Percentiles rank a stretch among this genome's conserved stretches.
Evolutionary conservation across 257 asterid species (phyloP).

Genomic region (Gentiana straminea): DNA sequence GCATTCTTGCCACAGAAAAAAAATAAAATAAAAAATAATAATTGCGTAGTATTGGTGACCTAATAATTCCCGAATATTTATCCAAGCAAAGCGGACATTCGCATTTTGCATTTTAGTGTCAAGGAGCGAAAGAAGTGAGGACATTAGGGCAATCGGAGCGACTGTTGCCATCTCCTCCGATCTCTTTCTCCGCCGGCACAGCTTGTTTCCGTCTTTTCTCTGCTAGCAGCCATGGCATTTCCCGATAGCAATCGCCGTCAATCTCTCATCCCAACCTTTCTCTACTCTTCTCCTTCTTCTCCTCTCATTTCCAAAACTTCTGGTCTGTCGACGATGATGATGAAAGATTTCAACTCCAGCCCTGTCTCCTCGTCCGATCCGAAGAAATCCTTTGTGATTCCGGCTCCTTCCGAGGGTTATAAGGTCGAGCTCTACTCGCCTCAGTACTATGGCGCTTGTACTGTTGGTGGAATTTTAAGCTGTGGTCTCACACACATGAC

Average conservation of each 20-base stretch:
- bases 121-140: too few species aligned
- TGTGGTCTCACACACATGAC: slow-evolving; percentile 94
- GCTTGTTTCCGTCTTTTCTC: too few species aligned
- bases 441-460: slow-evolving; percentile 72
- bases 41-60: too few species aligned
- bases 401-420: slow-evolving; percentile 60
- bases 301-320: slow-evolving; percentile 33
- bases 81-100: too few species aligned
- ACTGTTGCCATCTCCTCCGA: too few species aligned
- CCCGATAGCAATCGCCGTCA: slow-evolving; percentile 42
- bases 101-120: too few species aligned
- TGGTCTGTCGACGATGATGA: slow-evolving; percentile 14
- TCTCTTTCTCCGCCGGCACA: too few species aligned
- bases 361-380: slow-evolving; percentile 13
- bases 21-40: too few species aligned
- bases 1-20: too few species aligned
- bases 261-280: slow-evolving; percentile 59
- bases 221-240: too few species aligned
- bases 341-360: slow-evolving; percentile 12
- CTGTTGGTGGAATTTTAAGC: slow-evolving; percentile 81
- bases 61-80: too few species aligned
- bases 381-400: slow-evolving; percentile 36
- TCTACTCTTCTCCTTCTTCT: slow-evolving; percentile 28
- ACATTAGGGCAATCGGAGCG: too few species aligned
- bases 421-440: slow-evolving; percentile 84